Percentiles rank a stretch among this genome's conserved stretches.
Conservation (phyloP, 2,329 filamentous ascomycete species). For the Xylaria sp. region DNA sequence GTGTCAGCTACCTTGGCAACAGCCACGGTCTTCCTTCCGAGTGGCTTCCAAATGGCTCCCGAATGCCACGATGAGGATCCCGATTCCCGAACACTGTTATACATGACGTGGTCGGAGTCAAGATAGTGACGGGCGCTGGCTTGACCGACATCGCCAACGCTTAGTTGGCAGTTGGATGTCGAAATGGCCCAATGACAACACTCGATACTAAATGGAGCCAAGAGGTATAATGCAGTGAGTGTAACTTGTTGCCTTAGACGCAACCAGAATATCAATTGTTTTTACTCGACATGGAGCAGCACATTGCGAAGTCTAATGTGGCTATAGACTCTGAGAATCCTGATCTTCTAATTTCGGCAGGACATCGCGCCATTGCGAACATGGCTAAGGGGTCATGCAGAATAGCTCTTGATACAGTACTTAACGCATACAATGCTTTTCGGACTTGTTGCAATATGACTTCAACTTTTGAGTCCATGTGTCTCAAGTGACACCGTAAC, state of each 20-base stretch:
- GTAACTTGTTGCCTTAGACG: not conserved
- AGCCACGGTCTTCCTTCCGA: constrained; percentile 16
- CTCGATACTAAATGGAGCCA: not conserved
- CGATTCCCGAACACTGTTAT: constrained; percentile 21
- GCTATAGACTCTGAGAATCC: no score
- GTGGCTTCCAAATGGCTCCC: no score
- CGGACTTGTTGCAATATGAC: no score
- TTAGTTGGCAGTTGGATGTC: not conserved
- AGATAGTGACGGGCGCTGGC: not conserved
- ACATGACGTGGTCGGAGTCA: constrained; percentile 4
- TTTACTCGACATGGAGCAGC: no score
- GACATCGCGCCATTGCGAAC: no score
- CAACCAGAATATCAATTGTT: not conserved
- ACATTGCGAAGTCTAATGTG: no score
- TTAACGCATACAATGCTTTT: no score
- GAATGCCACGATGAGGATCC: constrained; percentile 27
- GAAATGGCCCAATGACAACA: not conserved
- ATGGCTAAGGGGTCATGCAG: no score
- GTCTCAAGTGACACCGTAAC: no score
- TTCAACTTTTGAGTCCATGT: no score
- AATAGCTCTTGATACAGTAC: no score
- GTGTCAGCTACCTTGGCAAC: constrained; percentile 2
- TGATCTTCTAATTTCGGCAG: no score
- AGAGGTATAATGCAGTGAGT: not conserved
- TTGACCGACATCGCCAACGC: not conserved